phyloP scores from a whole-genome alignment of 108 stramenopile species.

The Cafeteria roenbergensis region DNA sequence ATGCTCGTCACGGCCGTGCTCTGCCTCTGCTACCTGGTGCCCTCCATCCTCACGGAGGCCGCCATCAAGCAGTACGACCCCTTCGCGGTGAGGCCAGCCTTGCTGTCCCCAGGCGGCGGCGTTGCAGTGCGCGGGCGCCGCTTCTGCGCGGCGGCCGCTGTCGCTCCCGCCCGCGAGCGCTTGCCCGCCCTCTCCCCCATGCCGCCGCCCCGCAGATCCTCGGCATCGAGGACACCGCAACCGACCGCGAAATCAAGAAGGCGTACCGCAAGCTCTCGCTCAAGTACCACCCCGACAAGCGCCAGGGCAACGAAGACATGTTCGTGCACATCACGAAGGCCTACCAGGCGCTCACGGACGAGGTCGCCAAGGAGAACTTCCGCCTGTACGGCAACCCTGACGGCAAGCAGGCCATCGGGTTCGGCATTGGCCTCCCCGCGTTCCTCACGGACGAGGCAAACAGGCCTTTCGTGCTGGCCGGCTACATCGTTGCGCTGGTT shows the following conservation, averaged over 20 bases:
- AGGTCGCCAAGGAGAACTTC: conserved; percentile 20
- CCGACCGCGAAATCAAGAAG: conserved; percentile 39
- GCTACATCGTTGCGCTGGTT: neutral
- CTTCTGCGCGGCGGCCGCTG: too few relatives aligned
- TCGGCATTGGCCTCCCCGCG: conserved; percentile 1
- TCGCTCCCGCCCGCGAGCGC: too few relatives aligned
- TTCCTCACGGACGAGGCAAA: neutral
- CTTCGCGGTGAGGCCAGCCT: too few relatives aligned
- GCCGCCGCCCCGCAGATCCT: conserved; percentile 39
- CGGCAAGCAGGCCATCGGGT: neutral
- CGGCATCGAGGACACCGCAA: conserved; percentile 32
- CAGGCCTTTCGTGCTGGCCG: neutral
- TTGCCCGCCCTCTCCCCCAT: too few relatives aligned
- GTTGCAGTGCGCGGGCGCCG: too few relatives aligned
- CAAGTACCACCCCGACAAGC: conserved; percentile 25
- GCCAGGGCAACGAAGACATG: conserved; percentile 16
- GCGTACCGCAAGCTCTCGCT: conserved; percentile 50
- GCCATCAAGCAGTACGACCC: too few relatives aligned
- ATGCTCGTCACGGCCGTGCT: too few relatives aligned
- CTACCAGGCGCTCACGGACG: conserved; percentile 80
- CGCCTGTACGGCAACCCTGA: conserved; percentile 6
- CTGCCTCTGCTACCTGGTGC: too few relatives aligned
- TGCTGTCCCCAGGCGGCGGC: too few relatives aligned
- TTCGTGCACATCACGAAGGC: conserved; percentile 92
- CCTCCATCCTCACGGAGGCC: too few relatives aligned